Percentiles rank a stretch among this genome's conserved stretches.
Conservation (phyloP, 257 asterid species). For the Solanum tarapatanum region DNA sequence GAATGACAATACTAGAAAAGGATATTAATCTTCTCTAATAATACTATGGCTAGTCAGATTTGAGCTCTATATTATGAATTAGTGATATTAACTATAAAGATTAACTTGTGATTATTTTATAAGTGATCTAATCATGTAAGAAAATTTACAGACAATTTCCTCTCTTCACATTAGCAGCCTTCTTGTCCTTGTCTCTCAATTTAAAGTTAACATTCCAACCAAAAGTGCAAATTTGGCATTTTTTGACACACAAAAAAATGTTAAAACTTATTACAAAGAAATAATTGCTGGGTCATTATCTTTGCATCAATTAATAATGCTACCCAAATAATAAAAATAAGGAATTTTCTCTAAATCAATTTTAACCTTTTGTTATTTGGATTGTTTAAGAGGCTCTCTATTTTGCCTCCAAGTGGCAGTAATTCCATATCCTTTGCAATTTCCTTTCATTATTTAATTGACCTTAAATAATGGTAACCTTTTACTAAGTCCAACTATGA, state of each 20-base stretch:
- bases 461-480: background rate
- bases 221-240: background rate
- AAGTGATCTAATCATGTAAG: background rate
- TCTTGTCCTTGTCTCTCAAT: background rate
- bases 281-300: background rate
- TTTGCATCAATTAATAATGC: background rate
- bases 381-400: slow-evolving; percentile 6
- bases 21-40: background rate
- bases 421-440: background rate
- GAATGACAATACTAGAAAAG: background rate
- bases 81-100: background rate
- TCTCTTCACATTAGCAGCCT: background rate
- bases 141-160: background rate
- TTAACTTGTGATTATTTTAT: background rate
- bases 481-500: background rate
- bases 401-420: slow-evolving; percentile 56
- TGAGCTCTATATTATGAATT: background rate
- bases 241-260: background rate
- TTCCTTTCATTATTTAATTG: background rate
- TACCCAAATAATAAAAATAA: background rate
- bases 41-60: background rate
- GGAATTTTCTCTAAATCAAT: background rate
- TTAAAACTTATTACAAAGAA: background rate
- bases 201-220: background rate
- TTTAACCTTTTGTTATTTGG: slow-evolving; percentile 10